phyloP scores from a whole-genome alignment of 1,284 basidiomycete species.

The Marasmius sp. region DNA sequence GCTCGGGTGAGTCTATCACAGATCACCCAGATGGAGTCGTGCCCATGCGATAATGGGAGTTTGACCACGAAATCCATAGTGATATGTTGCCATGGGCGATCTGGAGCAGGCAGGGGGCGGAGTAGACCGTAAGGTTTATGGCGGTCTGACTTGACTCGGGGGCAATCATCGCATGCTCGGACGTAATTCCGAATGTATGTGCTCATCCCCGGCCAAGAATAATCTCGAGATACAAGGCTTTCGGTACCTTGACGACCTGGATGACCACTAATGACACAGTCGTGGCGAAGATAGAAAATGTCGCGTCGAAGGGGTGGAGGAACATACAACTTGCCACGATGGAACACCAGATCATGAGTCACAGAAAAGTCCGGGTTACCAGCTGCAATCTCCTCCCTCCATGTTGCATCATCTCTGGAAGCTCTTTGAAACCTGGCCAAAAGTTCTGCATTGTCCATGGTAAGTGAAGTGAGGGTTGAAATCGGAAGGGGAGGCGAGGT shows the following conservation, averaged over 20 bases:
- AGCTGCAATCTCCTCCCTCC: not conserved
- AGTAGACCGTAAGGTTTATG: conserved; percentile 24
- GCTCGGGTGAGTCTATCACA: conserved; percentile 28
- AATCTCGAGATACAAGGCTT: conserved; percentile 20
- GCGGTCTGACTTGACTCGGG: conserved; percentile 18
- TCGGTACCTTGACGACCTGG: conserved; percentile 25
- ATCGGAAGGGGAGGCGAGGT: too few species aligned
- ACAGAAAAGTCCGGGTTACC: not conserved
- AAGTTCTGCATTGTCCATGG: not conserved
- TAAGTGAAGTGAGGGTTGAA: not conserved
- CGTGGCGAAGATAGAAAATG: too few species aligned
- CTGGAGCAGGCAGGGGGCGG: conserved; percentile 23
- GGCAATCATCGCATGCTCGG: conserved; percentile 24
- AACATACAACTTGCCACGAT: too few species aligned
- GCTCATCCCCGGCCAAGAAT: conserved; percentile 31
- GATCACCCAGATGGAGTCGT: too few species aligned
- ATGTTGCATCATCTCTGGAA: not conserved
- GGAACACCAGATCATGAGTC: not conserved
- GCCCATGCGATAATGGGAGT: conserved; percentile 23
- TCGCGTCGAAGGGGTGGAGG: too few species aligned
- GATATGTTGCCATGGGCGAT: conserved; percentile 32
- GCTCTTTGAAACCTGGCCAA: not conserved
- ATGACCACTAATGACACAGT: conserved; percentile 27
- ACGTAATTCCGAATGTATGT: conserved; percentile 22
- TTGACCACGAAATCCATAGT: conserved; percentile 38